Conservation (phyloP, 2,329 filamentous ascomycete species). For the Monosporascus sp. region DNA sequence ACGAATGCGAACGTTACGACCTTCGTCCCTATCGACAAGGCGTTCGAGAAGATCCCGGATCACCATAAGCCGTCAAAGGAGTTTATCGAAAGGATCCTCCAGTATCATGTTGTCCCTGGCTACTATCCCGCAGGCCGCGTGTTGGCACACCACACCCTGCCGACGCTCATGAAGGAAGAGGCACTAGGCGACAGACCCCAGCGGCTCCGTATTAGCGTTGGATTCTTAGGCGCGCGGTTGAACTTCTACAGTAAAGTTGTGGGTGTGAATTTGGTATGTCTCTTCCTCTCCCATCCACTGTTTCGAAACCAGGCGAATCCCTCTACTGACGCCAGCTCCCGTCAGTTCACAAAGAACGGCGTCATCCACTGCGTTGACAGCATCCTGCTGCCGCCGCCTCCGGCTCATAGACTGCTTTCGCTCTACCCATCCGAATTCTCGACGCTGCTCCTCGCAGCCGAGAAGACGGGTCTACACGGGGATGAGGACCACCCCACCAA, state of each 20-base stretch:
- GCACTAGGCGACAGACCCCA: constrained; percentile 62
- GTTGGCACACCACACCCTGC: constrained; percentile 67
- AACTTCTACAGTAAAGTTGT: constrained; percentile 75
- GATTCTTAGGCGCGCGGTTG: constrained; percentile 58
- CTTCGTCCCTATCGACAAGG: constrained; percentile 73
- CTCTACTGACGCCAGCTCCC: constrained; percentile 1
- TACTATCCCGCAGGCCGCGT: constrained; percentile 62
- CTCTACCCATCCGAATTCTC: constrained; percentile 73
- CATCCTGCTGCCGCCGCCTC: constrained; percentile 74
- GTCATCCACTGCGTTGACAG: constrained; percentile 72
- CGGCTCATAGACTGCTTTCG: constrained; percentile 39
- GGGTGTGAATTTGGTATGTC: constrained; percentile 61
- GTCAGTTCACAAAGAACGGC: constrained; percentile 67
- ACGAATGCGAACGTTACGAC: constrained; percentile 72
- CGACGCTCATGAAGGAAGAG: constrained; percentile 57
- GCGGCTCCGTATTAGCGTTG: constrained; percentile 64
- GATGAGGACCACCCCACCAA: constrained; percentile 26
- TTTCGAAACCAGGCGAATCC: too few relatives aligned
- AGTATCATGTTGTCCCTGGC: constrained; percentile 70
- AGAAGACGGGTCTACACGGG: constrained; percentile 63
- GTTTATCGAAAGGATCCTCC: constrained; percentile 60
- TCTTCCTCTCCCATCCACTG: neutral
- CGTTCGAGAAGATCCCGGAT: constrained; percentile 60
- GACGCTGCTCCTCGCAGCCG: constrained; percentile 69
- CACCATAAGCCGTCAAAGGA: constrained; percentile 61